phyloP scores from a whole-genome alignment of 441 rosid species.

The Mallotus repandus region DNA sequence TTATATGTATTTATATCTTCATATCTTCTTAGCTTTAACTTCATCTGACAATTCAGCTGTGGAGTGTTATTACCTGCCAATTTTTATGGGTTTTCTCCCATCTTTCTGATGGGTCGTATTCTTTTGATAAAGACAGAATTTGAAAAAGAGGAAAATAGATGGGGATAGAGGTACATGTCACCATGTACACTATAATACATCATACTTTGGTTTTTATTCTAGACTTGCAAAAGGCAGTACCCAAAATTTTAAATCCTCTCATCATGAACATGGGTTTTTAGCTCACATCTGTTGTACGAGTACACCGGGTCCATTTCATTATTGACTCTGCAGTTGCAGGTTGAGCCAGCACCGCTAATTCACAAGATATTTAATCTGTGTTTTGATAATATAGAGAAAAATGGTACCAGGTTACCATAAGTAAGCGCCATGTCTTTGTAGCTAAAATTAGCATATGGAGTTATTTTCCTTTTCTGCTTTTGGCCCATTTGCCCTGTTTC shows the following conservation, averaged over 20 bases:
- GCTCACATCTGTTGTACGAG: background rate
- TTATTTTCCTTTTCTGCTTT: background rate
- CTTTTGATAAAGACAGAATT: background rate
- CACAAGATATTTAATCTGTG: constrained; percentile 20
- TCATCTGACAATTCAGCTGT: no score
- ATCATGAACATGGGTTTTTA: background rate
- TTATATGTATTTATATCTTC: no score
- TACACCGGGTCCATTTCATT: constrained; percentile 3
- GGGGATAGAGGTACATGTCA: no score
- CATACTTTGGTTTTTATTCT: background rate
- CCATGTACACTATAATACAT: background rate
- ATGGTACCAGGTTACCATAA: background rate
- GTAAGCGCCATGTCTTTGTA: background rate
- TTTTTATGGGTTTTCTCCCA: background rate
- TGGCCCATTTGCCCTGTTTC: background rate
- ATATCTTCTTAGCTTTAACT: no score
- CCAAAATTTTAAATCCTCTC: background rate
- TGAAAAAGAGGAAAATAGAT: background rate
- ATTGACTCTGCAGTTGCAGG: constrained; percentile 13
- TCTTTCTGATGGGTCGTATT: background rate
- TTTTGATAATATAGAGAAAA: background rate
- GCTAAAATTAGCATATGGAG: background rate
- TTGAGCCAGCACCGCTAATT: background rate
- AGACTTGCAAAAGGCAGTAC: background rate
- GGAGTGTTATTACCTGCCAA: constrained; percentile 3